Evolutionary conservation across 495 filamentous ascomycete genomes (phyloP).

Genomic region (Trichoderma erinaceum): DNA sequence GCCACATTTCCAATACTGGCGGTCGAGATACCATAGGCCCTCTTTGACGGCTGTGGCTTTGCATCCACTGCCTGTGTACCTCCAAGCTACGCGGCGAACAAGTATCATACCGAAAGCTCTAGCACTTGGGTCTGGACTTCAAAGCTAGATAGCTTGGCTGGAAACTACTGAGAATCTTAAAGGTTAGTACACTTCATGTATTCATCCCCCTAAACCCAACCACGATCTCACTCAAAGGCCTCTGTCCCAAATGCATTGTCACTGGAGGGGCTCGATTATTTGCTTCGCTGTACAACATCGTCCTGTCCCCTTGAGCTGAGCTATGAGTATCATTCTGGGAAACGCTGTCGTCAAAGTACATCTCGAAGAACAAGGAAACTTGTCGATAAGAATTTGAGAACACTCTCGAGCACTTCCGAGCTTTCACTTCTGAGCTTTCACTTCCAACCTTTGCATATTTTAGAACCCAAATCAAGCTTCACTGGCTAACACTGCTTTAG

Average conservation of each 20-base stretch:
- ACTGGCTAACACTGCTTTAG: not conserved
- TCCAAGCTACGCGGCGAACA: not conserved
- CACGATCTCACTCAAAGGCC: not conserved
- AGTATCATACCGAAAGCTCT: not conserved
- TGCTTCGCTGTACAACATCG: not conserved
- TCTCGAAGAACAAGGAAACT: no score
- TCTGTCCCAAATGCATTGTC: not conserved
- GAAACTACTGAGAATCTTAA: not conserved
- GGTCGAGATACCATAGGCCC: not conserved
- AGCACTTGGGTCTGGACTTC: not conserved
- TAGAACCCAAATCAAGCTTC: not conserved
- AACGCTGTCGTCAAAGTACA: no score
- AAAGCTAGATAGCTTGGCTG: not conserved
- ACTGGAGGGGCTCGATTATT: not conserved
- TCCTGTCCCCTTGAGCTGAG: no score
- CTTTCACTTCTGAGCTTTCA: not conserved
- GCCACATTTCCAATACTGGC: not conserved
- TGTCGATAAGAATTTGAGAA: no score
- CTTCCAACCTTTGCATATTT: not conserved
- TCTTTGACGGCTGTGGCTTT: not conserved
- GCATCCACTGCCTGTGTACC: not conserved
- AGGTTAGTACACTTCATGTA: not conserved
- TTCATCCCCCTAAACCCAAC: not conserved
- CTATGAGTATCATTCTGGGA: no score
- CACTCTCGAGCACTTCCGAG: not conserved